Evolutionary conservation across 2,329 filamentous ascomycete genomes (phyloP).

Genomic region (Colletotrichum theobromicola): DNA sequence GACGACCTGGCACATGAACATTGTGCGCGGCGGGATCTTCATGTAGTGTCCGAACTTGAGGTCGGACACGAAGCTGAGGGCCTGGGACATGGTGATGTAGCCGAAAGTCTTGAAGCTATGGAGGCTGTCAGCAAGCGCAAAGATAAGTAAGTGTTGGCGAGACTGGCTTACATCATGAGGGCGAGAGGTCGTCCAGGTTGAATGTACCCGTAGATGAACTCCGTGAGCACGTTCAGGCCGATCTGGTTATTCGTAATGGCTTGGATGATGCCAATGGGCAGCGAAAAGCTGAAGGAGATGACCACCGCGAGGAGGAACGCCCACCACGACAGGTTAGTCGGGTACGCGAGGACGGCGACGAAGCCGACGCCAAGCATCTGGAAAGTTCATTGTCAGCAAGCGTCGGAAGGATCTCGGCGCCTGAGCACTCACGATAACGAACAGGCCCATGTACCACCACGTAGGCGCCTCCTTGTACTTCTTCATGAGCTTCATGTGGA

Average conservation of each 20-base stretch:
- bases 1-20: conserved; percentile 70
- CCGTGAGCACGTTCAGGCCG: conserved; percentile 75
- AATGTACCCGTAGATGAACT: conserved; percentile 78
- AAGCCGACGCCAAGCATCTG: conserved; percentile 61
- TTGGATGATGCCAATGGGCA: conserved; percentile 74
- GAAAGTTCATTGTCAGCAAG: background rate
- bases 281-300: conserved; percentile 67
- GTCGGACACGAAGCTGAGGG: conserved; percentile 68
- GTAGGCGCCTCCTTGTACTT: conserved; percentile 67
- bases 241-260: conserved; percentile 75
- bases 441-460: conserved; percentile 68
- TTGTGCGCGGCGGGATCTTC: conserved; percentile 70
- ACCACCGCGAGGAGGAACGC: conserved; percentile 70
- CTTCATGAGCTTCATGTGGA: conserved; percentile 69
- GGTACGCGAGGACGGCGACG: conserved; percentile 61
- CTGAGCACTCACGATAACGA: conserved; percentile 50
- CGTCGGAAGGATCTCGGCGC: background rate
- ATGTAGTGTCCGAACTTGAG: conserved; percentile 78
- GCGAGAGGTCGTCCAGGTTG: conserved; percentile 74
- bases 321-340: conserved; percentile 76
- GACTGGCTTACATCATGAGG: conserved; percentile 76
- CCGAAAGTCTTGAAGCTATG: conserved; percentile 66
- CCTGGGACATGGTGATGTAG: conserved; percentile 69
- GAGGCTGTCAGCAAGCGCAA: conserved; percentile 21
- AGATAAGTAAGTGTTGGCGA: too few relatives aligned